Conservation (phyloP, 805 yeast genomes). For the Vanderwaltozyma polyspora region DNA sequence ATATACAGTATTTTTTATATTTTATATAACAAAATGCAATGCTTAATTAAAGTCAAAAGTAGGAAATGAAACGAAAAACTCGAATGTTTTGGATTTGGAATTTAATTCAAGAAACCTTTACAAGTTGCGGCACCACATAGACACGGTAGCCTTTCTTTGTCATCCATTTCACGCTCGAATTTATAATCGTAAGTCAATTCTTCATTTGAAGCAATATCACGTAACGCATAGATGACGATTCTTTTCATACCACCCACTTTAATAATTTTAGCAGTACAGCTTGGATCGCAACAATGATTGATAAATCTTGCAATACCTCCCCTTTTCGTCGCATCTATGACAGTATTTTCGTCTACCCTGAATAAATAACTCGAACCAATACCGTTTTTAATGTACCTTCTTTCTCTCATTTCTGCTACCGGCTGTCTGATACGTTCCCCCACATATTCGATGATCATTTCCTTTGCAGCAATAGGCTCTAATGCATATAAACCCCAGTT, state of each 20-base stretch:
- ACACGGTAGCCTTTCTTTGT: conserved; percentile 79
- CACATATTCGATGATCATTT: conserved; percentile 95
- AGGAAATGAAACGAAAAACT: too few species aligned
- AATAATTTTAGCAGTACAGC: conserved; percentile 93
- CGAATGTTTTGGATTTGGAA: too few species aligned
- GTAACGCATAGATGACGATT: conserved; percentile 85
- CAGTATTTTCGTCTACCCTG: conserved; percentile 86
- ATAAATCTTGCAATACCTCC: conserved; percentile 97
- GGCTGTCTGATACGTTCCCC: conserved; percentile 92
- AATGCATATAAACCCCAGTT: conserved; percentile 96
- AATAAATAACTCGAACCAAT: conserved; percentile 92
- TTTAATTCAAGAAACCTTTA: conserved; percentile 77
- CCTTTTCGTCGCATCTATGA: conserved; percentile 91
- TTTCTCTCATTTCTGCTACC: conserved; percentile 87
- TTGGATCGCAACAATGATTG: conserved; percentile 95
- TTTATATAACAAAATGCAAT: too few species aligned
- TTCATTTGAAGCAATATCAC: conserved; percentile 80
- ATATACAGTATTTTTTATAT: too few species aligned
- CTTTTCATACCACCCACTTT: conserved; percentile 89
- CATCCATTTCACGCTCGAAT: conserved; percentile 83
- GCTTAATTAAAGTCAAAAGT: too few species aligned
- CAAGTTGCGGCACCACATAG: conserved; percentile 93
- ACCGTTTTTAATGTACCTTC: conserved; percentile 75
- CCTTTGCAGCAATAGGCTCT: conserved; percentile 91
- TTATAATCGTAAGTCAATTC: conserved; percentile 94